These are phyloP conservation scores for Glycine tomentella DNA, from an alignment of 306 rosid genomes.

Conservation along the genomic window DNA sequence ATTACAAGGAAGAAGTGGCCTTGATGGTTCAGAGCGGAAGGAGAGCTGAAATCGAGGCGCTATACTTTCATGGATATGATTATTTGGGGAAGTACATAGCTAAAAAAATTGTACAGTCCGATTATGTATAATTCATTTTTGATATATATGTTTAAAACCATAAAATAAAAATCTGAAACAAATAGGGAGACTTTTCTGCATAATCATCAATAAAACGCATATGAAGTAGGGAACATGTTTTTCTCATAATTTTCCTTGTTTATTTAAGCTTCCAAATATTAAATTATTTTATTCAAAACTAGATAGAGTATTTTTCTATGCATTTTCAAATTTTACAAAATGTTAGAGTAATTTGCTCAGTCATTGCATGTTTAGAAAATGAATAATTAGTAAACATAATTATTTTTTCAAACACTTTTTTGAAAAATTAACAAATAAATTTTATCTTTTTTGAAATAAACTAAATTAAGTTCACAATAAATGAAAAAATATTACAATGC, in stretches of 20 bases:
- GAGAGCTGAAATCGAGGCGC: conserved; percentile 90
- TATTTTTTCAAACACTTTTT: background rate
- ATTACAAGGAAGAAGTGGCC: conserved; percentile 73
- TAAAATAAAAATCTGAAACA: background rate
- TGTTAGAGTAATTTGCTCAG: background rate
- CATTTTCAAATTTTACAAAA: background rate
- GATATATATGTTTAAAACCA: background rate
- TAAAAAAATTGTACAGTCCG: conserved; percentile 79
- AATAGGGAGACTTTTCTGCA: background rate
- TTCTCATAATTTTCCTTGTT: background rate
- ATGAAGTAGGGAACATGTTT: background rate
- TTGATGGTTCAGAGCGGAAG: conserved; percentile 71
- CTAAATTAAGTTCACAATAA: background rate
- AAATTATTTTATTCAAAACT: background rate
- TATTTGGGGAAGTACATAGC: conserved; percentile 82
- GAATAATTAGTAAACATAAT: background rate
- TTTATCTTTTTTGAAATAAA: background rate
- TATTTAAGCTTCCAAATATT: background rate
- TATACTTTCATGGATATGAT: conserved; percentile 76
- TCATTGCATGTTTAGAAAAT: background rate
- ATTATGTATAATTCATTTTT: conserved; percentile 54
- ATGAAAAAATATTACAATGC: background rate
- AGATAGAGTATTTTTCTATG: background rate
- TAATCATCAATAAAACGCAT: background rate
- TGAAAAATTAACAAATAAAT: background rate